Conservation (phyloP, 1,284 basidiomycete species). For the Phlebopus sp. region DNA sequence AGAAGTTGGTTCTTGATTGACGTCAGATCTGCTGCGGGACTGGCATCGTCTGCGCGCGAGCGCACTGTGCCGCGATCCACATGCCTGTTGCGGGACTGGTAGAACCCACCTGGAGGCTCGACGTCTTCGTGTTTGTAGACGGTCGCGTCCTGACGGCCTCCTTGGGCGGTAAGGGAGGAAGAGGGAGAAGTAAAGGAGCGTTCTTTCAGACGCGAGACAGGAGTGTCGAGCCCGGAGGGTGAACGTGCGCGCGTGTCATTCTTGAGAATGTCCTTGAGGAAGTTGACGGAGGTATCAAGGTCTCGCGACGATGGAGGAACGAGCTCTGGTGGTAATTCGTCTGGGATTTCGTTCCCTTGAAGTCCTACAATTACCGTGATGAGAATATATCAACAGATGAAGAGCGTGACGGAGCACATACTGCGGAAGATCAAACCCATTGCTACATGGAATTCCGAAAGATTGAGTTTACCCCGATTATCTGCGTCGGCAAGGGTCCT, state of each 20-base stretch:
- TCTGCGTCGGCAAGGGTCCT: constrained; percentile 90
- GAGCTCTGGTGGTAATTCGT: constrained; percentile 84
- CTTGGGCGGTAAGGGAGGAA: constrained; percentile 45
- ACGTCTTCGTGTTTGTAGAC: constrained; percentile 87
- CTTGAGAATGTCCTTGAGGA: constrained; percentile 87
- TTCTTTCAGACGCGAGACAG: constrained; percentile 60
- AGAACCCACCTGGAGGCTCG: constrained; percentile 60
- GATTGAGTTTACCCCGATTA: constrained; percentile 90
- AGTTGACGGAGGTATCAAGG: constrained; percentile 88
- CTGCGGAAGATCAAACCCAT: constrained; percentile 98
- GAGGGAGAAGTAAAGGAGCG: constrained; percentile 66
- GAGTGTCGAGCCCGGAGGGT: constrained; percentile 47
- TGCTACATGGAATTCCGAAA: constrained; percentile 97
- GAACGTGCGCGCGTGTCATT: constrained; percentile 74
- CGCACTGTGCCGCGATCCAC: constrained; percentile 85
- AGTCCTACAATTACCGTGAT: constrained; percentile 51
- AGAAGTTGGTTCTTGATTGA: constrained; percentile 73
- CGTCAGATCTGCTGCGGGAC: constrained; percentile 69
- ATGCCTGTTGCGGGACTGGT: constrained; percentile 86
- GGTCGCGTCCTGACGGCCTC: constrained; percentile 80
- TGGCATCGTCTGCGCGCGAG: constrained; percentile 68
- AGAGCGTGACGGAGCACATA: constrained; percentile 41
- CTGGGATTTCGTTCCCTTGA: constrained; percentile 91
- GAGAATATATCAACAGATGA: constrained; percentile 4
- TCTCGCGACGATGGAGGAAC: constrained; percentile 91